Evolutionary conservation across 176 grass and related monocot genomes (phyloP).

Genomic region (Areca catechu): DNA sequence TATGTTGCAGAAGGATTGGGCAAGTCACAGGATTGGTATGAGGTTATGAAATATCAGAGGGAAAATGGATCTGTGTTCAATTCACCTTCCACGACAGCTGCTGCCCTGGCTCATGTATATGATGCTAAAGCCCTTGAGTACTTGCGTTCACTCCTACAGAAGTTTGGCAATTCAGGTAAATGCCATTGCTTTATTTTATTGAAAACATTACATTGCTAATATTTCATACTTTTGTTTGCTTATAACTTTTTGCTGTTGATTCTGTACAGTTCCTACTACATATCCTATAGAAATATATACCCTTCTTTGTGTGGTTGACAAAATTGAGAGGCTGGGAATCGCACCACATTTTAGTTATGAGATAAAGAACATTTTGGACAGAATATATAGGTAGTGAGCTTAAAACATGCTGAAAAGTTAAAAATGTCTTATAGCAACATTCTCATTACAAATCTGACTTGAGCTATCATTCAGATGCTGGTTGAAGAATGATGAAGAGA

Average conservation of each 20-base stretch:
- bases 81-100: conserved; percentile 58
- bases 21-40: conserved; percentile 34
- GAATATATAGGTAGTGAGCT: conserved; percentile 33
- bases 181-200: background rate
- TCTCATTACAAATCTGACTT: conserved; percentile 14
- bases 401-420: background rate
- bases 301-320: conserved; percentile 53
- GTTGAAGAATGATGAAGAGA: conserved; percentile 60
- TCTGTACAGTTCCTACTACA: conserved; percentile 32
- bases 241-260: background rate
- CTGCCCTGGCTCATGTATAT: conserved; percentile 27
- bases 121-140: conserved; percentile 50
- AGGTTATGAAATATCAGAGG: conserved; percentile 52
- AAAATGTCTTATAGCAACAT: background rate
- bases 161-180: conserved; percentile 55
- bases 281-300: conserved; percentile 33
- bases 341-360: conserved; percentile 36
- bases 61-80: conserved; percentile 70
- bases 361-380: conserved; percentile 54
- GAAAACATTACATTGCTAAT: background rate
- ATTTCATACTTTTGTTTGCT: no score
- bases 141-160: conserved; percentile 34
- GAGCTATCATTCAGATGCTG: conserved; percentile 42
- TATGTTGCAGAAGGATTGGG: conserved; percentile 67
- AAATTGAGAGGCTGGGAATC: conserved; percentile 55